Conservation (phyloP, 2,329 filamentous ascomycete genomes). For the Talaromyces funiculosus region DNA sequence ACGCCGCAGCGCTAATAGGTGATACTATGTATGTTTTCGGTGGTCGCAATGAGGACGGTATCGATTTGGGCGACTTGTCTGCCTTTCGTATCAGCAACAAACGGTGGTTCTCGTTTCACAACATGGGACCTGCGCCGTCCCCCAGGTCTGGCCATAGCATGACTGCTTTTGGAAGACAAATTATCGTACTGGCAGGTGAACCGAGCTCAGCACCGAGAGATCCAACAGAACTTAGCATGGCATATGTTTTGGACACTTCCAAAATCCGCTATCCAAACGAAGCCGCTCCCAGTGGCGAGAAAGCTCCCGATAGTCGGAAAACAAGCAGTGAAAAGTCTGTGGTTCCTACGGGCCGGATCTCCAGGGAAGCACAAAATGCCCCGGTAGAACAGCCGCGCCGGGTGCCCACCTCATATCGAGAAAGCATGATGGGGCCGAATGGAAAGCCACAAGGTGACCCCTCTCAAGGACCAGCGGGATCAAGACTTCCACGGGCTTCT, state of each 20-base stretch:
- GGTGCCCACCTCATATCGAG: slow-evolving; percentile 38
- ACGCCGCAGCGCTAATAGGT: slow-evolving; percentile 86
- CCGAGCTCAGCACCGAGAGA: slow-evolving; percentile 80
- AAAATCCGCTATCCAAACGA: slow-evolving; percentile 97
- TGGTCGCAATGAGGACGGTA: slow-evolving; percentile 86
- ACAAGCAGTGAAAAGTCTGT: slow-evolving; percentile 41
- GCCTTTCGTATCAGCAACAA: slow-evolving; percentile 76
- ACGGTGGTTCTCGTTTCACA: slow-evolving; percentile 98
- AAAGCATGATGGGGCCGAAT: slow-evolving; percentile 34
- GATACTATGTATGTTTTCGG: slow-evolving; percentile 99
- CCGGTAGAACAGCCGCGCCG: slow-evolving; percentile 33
- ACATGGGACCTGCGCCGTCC: slow-evolving; percentile 95
- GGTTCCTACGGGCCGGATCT: slow-evolving; percentile 36
- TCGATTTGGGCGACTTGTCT: slow-evolving; percentile 86
- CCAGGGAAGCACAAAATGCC: slow-evolving; percentile 38
- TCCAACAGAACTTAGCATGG: slow-evolving; percentile 76
- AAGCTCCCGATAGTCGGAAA: slow-evolving; percentile 37
- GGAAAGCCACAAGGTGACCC: slow-evolving; percentile 25
- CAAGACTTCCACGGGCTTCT: slow-evolving; percentile 56
- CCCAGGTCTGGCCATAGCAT: slow-evolving; percentile 94
- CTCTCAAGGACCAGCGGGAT: slow-evolving; percentile 40
- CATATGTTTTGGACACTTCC: slow-evolving; percentile 86
- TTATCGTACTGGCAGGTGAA: slow-evolving; percentile 89
- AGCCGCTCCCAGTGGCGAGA: slow-evolving; percentile 35
- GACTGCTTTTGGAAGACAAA: slow-evolving; percentile 88